Evolutionary conservation across 1,284 basidiomycete genomes (phyloP).

Genomic region (Leccinum subspadiceum): DNA sequence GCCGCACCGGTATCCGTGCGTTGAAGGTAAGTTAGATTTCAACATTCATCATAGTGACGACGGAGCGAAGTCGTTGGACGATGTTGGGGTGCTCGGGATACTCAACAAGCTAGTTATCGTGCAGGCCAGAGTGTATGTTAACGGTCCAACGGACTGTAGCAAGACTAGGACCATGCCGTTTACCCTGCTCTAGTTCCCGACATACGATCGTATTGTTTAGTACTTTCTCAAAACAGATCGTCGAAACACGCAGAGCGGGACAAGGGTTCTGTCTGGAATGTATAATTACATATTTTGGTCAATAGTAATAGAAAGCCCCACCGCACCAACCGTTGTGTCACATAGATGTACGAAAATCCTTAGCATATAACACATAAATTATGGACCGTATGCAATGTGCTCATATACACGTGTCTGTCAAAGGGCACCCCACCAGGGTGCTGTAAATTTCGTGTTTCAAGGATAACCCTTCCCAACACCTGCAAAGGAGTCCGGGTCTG

Average conservation of each 20-base stretch:
- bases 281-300: conserved; percentile 28
- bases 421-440: background rate
- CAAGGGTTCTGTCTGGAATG: conserved; percentile 15
- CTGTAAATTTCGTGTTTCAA: conserved; percentile 26
- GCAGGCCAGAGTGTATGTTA: conserved; percentile 45
- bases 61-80: conserved; percentile 33
- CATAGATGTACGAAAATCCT: conserved; percentile 15
- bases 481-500: conserved; percentile 71
- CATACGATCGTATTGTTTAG: background rate
- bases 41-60: conserved; percentile 12
- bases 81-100: conserved; percentile 46
- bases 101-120: conserved; percentile 48
- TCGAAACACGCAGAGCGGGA: conserved; percentile 22
- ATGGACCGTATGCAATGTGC: conserved; percentile 35
- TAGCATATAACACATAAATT: conserved; percentile 37
- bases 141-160: conserved; percentile 40
- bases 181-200: background rate
- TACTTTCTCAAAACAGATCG: conserved; percentile 27
- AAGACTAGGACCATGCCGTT: conserved; percentile 35
- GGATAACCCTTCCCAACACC: conserved; percentile 88
- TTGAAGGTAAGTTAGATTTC: conserved; percentile 24
- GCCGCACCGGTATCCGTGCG: conserved; percentile 18
- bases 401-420: conserved; percentile 40
- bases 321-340: too few relatives aligned
- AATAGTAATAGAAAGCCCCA: conserved; percentile 8